phyloP scores from a whole-genome alignment of 2,329 filamentous ascomycete genomes.

The Cadophora gregata region DNA sequence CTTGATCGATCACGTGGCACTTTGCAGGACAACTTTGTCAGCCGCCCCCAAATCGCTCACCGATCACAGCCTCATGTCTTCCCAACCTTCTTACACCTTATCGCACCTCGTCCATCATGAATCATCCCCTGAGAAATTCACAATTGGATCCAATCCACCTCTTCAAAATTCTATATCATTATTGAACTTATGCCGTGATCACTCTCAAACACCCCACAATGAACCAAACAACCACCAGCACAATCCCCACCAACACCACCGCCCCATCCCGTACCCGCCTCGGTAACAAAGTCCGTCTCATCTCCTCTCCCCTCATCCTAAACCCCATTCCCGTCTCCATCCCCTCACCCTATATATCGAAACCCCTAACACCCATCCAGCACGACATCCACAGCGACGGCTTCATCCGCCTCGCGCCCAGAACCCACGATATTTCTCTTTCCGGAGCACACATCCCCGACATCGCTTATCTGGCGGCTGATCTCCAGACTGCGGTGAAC shows the following conservation, averaged over 20 bases:
- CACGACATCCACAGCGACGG: background rate
- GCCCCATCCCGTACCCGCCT: background rate
- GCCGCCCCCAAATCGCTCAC: background rate
- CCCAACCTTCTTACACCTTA: background rate
- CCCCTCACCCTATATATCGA: too few species aligned
- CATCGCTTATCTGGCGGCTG: slow-evolving; percentile 14
- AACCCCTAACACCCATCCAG: too few species aligned
- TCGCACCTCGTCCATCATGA: too few species aligned
- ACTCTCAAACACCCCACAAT: background rate
- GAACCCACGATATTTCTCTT: slow-evolving; percentile 18
- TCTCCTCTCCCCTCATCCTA: too few species aligned
- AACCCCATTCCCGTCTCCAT: too few species aligned
- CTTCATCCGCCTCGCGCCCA: slow-evolving; percentile 15
- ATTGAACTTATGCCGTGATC: too few species aligned
- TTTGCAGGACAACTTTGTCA: too few species aligned
- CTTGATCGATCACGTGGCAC: too few species aligned
- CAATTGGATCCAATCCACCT: too few species aligned
- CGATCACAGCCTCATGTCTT: background rate
- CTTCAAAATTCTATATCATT: too few species aligned
- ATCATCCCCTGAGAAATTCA: too few species aligned
- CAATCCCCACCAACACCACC: background rate
- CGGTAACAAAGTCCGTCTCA: background rate
- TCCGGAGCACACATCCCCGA: slow-evolving; percentile 10
- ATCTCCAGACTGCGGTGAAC: slow-evolving; percentile 23
- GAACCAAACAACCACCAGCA: background rate